phyloP scores from a whole-genome alignment of 2,329 filamentous ascomycete genomes.

The Dactylellina parvicollis region DNA sequence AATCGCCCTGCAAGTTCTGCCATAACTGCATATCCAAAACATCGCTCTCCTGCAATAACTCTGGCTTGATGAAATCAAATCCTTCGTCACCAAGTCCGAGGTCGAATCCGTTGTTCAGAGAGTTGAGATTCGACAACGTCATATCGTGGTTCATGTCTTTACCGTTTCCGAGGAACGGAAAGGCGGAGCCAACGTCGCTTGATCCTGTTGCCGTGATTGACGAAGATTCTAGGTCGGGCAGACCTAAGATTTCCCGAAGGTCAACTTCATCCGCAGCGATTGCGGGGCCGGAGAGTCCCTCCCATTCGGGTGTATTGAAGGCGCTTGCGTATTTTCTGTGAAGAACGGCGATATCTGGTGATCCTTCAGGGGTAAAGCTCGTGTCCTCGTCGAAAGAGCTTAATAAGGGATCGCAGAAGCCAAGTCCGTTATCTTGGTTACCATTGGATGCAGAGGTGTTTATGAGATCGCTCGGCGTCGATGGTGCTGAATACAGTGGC shows the following conservation, averaged over 20 bases:
- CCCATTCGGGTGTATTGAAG: constrained; percentile 51
- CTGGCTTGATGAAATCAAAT: constrained; percentile 52
- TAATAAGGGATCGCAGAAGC: constrained; percentile 46
- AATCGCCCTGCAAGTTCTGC: constrained; percentile 47
- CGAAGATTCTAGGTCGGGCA: constrained; percentile 36
- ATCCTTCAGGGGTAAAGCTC: constrained; percentile 50
- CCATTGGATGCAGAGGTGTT: constrained; percentile 14
- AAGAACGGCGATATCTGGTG: constrained; percentile 39
- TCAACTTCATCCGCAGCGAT: constrained; percentile 43
- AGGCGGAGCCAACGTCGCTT: constrained; percentile 15
- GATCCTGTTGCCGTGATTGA: constrained; percentile 16
- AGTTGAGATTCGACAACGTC: constrained; percentile 36
- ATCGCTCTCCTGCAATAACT: constrained; percentile 49
- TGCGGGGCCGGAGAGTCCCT: constrained; percentile 34
- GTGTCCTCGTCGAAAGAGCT: constrained; percentile 50
- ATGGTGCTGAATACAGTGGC: constrained; percentile 41
- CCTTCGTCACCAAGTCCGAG: constrained; percentile 40
- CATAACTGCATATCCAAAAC: constrained; percentile 50
- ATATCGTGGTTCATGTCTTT: constrained; percentile 45
- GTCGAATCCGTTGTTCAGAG: constrained; percentile 40
- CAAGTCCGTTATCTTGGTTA: constrained; percentile 15
- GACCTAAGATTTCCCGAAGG: constrained; percentile 45
- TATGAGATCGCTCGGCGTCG: constrained; percentile 29
- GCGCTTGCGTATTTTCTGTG: constrained; percentile 42
- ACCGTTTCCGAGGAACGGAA: constrained; percentile 35